Evolutionary conservation across 441 rosid species (phyloP).

Genomic region (Macaranga tanarius): DNA sequence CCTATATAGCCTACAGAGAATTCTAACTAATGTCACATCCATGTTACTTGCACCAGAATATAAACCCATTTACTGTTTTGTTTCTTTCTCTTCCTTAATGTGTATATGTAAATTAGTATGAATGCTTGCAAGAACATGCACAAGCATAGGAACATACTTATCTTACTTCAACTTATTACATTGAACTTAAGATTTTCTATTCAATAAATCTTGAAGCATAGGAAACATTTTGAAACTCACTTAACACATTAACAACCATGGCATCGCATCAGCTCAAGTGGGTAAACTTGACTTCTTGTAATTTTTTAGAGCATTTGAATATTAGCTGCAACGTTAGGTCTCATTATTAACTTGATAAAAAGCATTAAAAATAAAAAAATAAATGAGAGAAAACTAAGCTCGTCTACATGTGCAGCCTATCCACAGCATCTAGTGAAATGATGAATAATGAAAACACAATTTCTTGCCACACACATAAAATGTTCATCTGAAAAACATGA

Average conservation of each 20-base stretch:
- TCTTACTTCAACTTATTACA: not conserved
- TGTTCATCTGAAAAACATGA: not conserved
- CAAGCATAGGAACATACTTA: not conserved
- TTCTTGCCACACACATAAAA: not conserved
- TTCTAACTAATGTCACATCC: not conserved
- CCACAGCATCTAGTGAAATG: not conserved
- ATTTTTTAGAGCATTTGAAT: too few species aligned
- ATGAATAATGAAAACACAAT: not conserved
- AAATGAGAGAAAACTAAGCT: constrained; percentile 4
- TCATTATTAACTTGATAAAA: not conserved
- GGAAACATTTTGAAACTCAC: not conserved
- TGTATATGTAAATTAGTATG: not conserved
- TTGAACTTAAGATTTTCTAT: not conserved
- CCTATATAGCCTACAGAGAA: not conserved
- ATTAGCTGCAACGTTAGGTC: not conserved
- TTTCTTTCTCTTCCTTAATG: not conserved
- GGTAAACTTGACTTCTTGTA: too few species aligned
- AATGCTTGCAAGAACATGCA: not conserved
- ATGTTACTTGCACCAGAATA: not conserved
- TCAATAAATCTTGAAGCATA: not conserved
- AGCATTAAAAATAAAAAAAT: too few species aligned
- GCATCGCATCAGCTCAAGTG: too few species aligned
- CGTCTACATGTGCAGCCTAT: not conserved
- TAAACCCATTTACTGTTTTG: not conserved
- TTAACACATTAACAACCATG: not conserved